A percentile compares a stretch with the other conserved stretches of the same genome.
phyloP scores from a whole-genome alignment of 108 stramenopile species.

The Cyclotella choctawhatcheeana region DNA sequence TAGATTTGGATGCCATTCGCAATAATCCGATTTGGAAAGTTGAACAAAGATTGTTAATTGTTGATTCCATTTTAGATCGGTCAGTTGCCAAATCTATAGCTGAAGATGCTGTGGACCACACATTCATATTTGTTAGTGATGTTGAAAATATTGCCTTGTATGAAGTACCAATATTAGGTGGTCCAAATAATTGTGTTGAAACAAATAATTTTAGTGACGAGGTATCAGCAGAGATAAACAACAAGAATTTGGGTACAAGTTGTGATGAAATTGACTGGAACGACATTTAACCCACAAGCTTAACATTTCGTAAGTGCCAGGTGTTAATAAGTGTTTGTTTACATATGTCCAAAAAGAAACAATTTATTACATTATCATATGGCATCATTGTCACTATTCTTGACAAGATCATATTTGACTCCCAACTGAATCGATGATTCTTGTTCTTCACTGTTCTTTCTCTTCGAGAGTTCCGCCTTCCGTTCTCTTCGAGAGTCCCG shows the following conservation, averaged over 20 bases:
- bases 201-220: neutral
- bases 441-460: neutral
- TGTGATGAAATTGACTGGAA: neutral
- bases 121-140: neutral
- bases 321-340: no score
- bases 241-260: neutral
- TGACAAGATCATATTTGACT: no score
- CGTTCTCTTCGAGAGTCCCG: no score
- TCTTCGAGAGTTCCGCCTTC: no score
- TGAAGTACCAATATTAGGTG: neutral
- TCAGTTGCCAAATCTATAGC: constrained; percentile 22
- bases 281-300: neutral
- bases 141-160: neutral
- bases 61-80: constrained; percentile 1
- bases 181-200: neutral
- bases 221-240: neutral
- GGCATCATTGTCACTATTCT: no score
- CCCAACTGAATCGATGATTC: no score
- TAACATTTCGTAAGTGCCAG: no score
- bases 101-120: neutral
- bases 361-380: no score
- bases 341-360: no score
- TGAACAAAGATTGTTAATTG: constrained; percentile 2
- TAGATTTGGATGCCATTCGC: neutral
- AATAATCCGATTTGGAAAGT: constrained; percentile 10